Percentiles rank a stretch among this genome's conserved stretches.
Conservation (phyloP, 1,284 basidiomycete genomes). For the Cryptococcus sp. region DNA sequence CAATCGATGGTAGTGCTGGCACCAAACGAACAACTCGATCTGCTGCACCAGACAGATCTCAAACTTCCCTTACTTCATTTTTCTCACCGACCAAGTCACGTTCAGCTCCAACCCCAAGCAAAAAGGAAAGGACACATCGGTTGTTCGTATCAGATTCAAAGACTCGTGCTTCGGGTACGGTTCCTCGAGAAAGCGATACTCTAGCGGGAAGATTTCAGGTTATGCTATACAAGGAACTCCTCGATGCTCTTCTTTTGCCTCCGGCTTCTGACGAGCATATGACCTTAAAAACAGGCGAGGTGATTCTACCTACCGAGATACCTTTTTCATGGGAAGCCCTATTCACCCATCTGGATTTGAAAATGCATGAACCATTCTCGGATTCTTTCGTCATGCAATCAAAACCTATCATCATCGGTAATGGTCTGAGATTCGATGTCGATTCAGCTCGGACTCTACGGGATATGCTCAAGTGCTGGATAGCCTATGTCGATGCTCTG, state of each 20-base stretch:
- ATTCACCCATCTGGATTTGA: conserved; percentile 56
- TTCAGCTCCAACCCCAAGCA: background rate
- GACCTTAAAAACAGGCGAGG: background rate
- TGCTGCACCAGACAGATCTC: conserved; percentile 11
- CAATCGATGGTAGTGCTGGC: conserved; percentile 23
- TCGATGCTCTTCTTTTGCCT: conserved; percentile 49
- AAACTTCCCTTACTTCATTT: conserved; percentile 32
- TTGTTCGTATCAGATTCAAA: conserved; percentile 70
- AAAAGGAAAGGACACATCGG: conserved; percentile 27
- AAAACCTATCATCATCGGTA: conserved; percentile 44
- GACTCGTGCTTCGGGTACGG: conserved; percentile 55
- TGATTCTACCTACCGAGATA: conserved; percentile 9
- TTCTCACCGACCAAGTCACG: conserved; percentile 22
- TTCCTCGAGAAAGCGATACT: conserved; percentile 63
- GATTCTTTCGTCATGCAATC: conserved; percentile 56
- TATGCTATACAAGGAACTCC: conserved; percentile 74
- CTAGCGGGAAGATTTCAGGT: conserved; percentile 67
- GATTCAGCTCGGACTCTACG: conserved; percentile 27
- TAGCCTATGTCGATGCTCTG: conserved; percentile 31
- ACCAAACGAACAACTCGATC: conserved; percentile 18
- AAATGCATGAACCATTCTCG: conserved; percentile 55
- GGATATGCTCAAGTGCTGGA: conserved; percentile 36
- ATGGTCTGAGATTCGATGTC: conserved; percentile 31
- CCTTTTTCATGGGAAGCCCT: conserved; percentile 25
- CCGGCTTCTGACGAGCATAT: background rate